Conservation (phyloP, 345 rosid species). For the Cochlearia excelsa region DNA sequence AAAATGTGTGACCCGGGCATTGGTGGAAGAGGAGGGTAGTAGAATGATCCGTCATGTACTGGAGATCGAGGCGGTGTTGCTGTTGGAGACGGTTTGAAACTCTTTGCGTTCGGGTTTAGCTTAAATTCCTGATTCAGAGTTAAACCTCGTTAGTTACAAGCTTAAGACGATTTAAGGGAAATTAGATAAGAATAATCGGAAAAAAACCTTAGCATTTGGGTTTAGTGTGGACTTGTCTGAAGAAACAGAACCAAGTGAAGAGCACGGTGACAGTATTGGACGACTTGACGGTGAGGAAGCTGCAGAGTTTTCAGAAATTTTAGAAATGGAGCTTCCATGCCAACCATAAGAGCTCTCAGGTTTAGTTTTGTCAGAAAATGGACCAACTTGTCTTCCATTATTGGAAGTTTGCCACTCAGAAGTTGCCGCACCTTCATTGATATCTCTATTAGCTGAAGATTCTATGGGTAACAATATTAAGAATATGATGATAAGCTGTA, state of each 20-base stretch:
- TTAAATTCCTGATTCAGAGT: conserved; percentile 69
- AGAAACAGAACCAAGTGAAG: conserved; percentile 64
- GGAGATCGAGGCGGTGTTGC: conserved; percentile 70
- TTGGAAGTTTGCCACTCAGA: conserved; percentile 20
- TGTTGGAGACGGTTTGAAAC: conserved; percentile 75
- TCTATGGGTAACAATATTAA: neutral
- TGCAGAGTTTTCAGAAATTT: conserved; percentile 47
- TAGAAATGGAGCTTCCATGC: conserved; percentile 50
- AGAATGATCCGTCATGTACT: conserved; percentile 59
- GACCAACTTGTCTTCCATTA: conserved; percentile 42
- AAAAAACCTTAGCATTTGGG: conserved; percentile 77
- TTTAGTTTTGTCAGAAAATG: conserved; percentile 37
- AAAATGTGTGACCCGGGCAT: conserved; percentile 64
- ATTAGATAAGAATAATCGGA: neutral
- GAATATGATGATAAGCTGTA: conserved; percentile 5
- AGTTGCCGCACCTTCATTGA: conserved; percentile 42
- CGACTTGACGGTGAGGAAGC: conserved; percentile 43
- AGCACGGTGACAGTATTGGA: conserved; percentile 73
- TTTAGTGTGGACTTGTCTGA: conserved; percentile 80
- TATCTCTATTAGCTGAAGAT: conserved; percentile 29
- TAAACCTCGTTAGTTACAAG: conserved; percentile 3
- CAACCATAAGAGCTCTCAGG: conserved; percentile 39
- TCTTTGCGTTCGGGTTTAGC: conserved; percentile 93
- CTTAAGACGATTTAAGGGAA: neutral
- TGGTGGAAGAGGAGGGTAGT: conserved; percentile 56